phyloP scores from a whole-genome alignment of 106 monocot genomes.

The Triglochin maritima region DNA sequence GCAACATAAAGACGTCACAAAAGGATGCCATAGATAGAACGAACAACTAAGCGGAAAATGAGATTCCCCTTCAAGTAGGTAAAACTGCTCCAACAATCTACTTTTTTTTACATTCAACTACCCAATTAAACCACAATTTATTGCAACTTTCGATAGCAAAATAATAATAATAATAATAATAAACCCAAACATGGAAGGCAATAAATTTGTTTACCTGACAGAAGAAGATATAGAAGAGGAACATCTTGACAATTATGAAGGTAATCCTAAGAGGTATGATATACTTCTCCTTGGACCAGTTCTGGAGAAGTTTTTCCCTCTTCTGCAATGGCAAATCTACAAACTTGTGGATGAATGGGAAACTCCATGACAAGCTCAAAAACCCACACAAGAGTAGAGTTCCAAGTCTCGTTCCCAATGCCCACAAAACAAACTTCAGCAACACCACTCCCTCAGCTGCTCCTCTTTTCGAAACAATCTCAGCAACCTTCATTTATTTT shows the following conservation, averaged over 20 bases:
- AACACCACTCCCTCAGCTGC: conserved; percentile 29
- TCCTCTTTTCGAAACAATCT: conserved; percentile 33
- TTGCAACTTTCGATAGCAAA: no score
- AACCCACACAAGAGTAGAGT: conserved; percentile 70
- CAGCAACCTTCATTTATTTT: no score
- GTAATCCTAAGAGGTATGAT: conserved; percentile 35
- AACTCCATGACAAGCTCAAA: conserved; percentile 29
- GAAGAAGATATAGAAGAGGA: conserved; percentile 50
- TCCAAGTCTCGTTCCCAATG: conserved; percentile 54
- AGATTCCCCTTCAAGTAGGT: conserved; percentile 1
- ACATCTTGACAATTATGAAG: conserved; percentile 56
- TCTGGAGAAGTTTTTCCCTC: conserved; percentile 60
- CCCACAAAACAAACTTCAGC: conserved; percentile 50
- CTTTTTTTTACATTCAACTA: no score
- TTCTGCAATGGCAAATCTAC: conserved; percentile 36
- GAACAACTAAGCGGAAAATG: background rate
- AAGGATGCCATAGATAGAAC: no score
- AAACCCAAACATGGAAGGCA: background rate
- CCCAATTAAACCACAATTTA: no score
- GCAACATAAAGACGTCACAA: no score
- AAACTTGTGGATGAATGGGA: conserved; percentile 68
- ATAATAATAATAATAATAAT: no score
- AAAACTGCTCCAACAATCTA: no score
- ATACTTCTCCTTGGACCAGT: conserved; percentile 43
- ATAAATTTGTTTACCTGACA: conserved; percentile 40